Conservation (phyloP, 768 basidiomycete species). For the Trametes punicea region DNA sequence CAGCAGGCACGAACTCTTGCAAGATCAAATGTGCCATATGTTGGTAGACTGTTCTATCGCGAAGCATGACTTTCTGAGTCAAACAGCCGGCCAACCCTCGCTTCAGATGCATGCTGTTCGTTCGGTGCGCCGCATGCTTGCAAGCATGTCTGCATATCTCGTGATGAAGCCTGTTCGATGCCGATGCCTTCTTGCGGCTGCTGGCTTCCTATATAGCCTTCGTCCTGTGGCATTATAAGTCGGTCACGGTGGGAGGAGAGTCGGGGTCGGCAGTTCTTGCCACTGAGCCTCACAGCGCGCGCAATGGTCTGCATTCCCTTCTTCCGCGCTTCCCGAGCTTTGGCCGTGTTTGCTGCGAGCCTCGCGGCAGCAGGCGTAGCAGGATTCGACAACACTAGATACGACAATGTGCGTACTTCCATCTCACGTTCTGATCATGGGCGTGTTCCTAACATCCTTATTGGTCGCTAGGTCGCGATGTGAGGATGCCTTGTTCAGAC, state of each 20-base stretch:
- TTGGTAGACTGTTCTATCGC: conserved; percentile 14
- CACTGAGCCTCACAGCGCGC: conserved; percentile 7
- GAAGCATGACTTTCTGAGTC: conserved; percentile 2
- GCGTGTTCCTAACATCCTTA: neutral
- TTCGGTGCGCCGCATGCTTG: conserved; percentile 10
- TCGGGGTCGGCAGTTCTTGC: conserved; percentile 7
- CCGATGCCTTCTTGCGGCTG: conserved; percentile 5
- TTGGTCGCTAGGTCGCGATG: conserved; percentile 48
- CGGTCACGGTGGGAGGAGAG: neutral
- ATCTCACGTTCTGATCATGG: neutral
- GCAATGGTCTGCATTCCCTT: conserved; percentile 10
- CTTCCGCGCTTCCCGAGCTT: conserved; percentile 13
- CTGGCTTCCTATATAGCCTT: conserved; percentile 1
- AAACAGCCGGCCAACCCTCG: neutral
- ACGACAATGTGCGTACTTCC: conserved; percentile 54
- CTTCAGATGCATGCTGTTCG: conserved; percentile 6
- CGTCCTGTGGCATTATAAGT: conserved; percentile 10
- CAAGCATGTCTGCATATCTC: conserved; percentile 1
- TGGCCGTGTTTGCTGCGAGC: conserved; percentile 15
- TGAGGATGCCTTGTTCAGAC: conserved; percentile 29
- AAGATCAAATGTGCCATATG: conserved; percentile 20
- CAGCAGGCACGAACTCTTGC: conserved; percentile 9
- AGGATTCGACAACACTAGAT: conserved; percentile 55
- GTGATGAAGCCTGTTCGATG: conserved; percentile 11
- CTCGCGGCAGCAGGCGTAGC: conserved; percentile 18